phyloP scores from a whole-genome alignment of 345 rosid genomes.

The Citrus maxima region DNA sequence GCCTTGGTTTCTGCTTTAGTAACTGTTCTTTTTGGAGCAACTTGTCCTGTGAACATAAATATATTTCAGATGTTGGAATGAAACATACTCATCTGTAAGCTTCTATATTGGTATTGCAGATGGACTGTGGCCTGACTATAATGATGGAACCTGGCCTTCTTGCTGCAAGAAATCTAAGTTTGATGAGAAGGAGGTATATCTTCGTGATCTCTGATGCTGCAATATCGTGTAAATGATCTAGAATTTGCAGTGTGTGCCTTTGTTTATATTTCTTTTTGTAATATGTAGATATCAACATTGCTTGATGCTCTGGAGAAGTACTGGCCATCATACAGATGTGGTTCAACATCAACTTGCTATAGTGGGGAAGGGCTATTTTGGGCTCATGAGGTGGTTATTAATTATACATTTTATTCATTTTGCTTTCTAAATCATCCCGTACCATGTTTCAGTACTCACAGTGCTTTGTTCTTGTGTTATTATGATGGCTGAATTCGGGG shows the following conservation, averaged over 20 bases:
- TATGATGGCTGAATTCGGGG: constrained; percentile 33
- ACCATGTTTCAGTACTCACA: constrained; percentile 32
- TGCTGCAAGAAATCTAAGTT: constrained; percentile 62
- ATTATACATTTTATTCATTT: not conserved
- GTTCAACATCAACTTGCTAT: constrained; percentile 55
- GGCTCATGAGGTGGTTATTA: constrained; percentile 71
- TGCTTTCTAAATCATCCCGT: not conserved
- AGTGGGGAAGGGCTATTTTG: constrained; percentile 70
- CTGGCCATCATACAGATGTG: constrained; percentile 79
- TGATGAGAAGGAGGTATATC: constrained; percentile 62
- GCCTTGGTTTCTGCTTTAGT: not conserved
- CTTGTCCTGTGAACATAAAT: not conserved
- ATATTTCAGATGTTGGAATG: not conserved
- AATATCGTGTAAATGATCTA: not conserved
- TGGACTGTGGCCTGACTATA: constrained; percentile 97
- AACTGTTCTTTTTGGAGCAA: not conserved
- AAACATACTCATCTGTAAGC: constrained; percentile 4
- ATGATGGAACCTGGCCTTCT: constrained; percentile 92
- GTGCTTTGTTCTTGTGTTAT: constrained; percentile 27
- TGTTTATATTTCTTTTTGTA: not conserved
- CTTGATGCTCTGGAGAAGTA: constrained; percentile 53
- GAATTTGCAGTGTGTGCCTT: not conserved
- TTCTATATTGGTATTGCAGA: constrained; percentile 35
- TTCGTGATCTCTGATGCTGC: not conserved
- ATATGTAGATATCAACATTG: constrained; percentile 59